A percentile compares a stretch with the other conserved stretches of the same genome.
These are phyloP conservation scores for Glaciozyma antarctica DNA, from an alignment of 768 basidiomycete species.

Conservation along the genomic window DNA sequence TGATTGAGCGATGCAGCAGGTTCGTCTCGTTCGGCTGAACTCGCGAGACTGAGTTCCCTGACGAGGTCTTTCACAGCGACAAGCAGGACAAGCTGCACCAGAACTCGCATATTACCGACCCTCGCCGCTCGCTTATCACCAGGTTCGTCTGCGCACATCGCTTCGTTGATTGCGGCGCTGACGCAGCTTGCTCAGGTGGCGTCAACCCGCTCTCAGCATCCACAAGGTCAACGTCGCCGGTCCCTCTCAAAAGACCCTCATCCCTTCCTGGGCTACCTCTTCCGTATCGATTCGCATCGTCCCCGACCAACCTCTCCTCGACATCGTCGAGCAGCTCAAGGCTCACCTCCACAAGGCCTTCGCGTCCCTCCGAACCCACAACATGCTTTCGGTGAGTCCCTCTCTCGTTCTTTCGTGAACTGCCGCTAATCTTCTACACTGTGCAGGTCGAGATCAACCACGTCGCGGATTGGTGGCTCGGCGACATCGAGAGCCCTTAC, in stretches of 20 bases:
- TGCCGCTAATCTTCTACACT: not conserved
- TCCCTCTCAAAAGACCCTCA: slow-evolving; percentile 60
- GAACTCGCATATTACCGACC: slow-evolving; percentile 19
- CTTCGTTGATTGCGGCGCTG: not conserved
- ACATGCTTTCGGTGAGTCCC: slow-evolving; percentile 56
- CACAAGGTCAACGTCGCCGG: slow-evolving; percentile 77
- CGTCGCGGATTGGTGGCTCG: slow-evolving; percentile 93
- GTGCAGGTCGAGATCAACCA: slow-evolving; percentile 65
- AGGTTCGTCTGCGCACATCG: not conserved
- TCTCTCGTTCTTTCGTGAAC: not conserved
- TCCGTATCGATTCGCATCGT: slow-evolving; percentile 86
- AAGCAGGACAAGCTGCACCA: not conserved
- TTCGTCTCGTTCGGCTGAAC: not conserved
- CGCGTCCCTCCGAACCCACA: slow-evolving; percentile 53
- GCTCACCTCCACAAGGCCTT: slow-evolving; percentile 56
- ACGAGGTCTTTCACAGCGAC: not conserved
- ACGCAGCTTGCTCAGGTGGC: slow-evolving; percentile 52
- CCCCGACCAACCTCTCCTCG: slow-evolving; percentile 75
- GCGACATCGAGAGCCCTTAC: slow-evolving; percentile 72
- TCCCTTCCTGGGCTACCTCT: slow-evolving; percentile 72
- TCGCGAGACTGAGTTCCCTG: not conserved
- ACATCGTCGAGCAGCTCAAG: slow-evolving; percentile 55
- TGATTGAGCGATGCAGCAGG: slow-evolving; percentile 46
- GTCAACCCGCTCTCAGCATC: slow-evolving; percentile 80
- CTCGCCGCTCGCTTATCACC: slow-evolving; percentile 20